Evolutionary conservation across 1,284 basidiomycete genomes (phyloP), one percentile per base, ranked within the genome.

Genomic region (Cryptococcus sp.): DNA sequence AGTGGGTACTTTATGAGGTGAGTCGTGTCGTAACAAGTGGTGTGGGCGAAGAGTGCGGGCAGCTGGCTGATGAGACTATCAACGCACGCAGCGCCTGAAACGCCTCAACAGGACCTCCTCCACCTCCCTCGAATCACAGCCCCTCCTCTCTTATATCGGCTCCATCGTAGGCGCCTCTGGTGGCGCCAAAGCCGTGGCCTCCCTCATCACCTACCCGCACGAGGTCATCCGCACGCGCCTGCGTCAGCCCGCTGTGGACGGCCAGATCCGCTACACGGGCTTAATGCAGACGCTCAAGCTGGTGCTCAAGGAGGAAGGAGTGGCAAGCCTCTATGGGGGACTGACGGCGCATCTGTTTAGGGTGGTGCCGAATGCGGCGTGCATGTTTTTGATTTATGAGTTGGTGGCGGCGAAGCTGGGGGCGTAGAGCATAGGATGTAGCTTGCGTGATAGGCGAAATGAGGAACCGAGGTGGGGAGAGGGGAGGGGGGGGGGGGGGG

Each of bases 341-440:
- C 82, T 99, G 52, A 89, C 87, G 52, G 93, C 95, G 0, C 96
- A 98, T 77, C 81, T 99, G 56, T 87, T 98, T 82, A 86, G 95
- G 47, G 95, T 98, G 52, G 90, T 98, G 1, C 95, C 95, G 3
- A 98, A 98, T 66, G 95, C 95, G 0, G 89, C 88, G 0, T 91
- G 96, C 64, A 98, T 98, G 92, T 98, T 72, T 60, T 72, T 76
- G 63, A 78, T 79, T 37, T 79, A 79, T 64, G 77, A 79, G 69
- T 61, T 79, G 47, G 77, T 77, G 3, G 72, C 73, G 23, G 69
- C 65, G 47, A 62, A 61, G 52, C 56, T 76, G 53, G 71, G 69
- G 15, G 55, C 58, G 48, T 68, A 51, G 50, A 35, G 18, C 8
- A 21, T 3, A 6, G 4, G 5, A 9, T 9, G 28, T 4, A 9